Conservation (phyloP, 805 yeast genomes). For the Saccharomyces eubayanus region DNA sequence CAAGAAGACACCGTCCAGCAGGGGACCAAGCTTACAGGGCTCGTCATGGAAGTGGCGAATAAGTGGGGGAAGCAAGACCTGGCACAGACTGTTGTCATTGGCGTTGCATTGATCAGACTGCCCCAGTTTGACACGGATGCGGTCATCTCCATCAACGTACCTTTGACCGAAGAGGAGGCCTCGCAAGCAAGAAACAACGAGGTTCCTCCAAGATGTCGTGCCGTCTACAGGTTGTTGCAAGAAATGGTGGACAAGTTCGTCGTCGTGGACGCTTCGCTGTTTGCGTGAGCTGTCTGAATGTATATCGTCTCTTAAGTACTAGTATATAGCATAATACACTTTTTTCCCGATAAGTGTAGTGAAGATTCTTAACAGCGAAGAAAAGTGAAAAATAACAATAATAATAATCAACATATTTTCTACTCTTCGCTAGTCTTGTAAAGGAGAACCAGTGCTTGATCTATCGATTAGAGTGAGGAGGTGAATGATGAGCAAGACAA, state of each 20-base stretch:
- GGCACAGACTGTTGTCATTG: constrained; percentile 38
- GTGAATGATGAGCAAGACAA: not conserved
- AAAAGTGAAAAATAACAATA: not conserved
- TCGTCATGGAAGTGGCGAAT: constrained; percentile 38
- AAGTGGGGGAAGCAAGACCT: constrained; percentile 43
- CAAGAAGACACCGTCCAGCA: constrained; percentile 10
- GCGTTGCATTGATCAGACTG: constrained; percentile 52
- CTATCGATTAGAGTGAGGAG: not conserved
- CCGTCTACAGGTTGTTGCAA: constrained; percentile 17
- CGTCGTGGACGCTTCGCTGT: constrained; percentile 22
- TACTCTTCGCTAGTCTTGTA: not conserved
- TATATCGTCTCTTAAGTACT: not conserved
- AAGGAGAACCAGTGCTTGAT: not conserved
- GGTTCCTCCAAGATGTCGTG: constrained; percentile 1
- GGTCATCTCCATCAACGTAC: constrained; percentile 51
- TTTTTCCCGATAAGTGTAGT: constrained; percentile 1
- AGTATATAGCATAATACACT: not conserved
- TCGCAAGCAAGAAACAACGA: constrained; percentile 2
- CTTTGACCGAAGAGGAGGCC: constrained; percentile 26
- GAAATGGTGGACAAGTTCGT: constrained; percentile 18
- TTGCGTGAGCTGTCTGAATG: constrained; percentile 11
- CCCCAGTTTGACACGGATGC: constrained; percentile 49
- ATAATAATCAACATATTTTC: not conserved
- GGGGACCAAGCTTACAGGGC: constrained; percentile 19
- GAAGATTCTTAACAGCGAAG: not conserved